Evolutionary conservation across 495 filamentous ascomycete species (phyloP).

Genomic region (Pyronema domesticum): DNA sequence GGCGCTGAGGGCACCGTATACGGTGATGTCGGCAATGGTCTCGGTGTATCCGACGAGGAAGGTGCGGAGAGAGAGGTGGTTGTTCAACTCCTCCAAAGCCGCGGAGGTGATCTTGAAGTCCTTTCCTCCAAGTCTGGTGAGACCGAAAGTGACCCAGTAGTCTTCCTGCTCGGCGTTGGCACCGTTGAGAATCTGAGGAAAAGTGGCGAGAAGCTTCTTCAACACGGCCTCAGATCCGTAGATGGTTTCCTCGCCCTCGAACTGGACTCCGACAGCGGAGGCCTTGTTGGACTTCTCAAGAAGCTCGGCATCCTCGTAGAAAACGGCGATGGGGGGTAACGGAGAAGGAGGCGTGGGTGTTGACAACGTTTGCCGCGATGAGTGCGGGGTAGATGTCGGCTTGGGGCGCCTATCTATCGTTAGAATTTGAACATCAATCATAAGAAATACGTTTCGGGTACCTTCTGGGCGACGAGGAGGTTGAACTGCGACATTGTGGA

Average conservation of each 20-base stretch:
- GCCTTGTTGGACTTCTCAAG: constrained; percentile 16
- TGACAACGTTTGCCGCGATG: constrained; percentile 23
- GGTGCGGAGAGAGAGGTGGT: constrained; percentile 68
- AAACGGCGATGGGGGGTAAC: constrained; percentile 13
- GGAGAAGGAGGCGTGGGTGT: constrained; percentile 6
- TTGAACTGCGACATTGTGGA: constrained; percentile 11
- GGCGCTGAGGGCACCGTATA: constrained; percentile 71
- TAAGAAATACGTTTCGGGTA: constrained; percentile 17
- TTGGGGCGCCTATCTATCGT: constrained; percentile 13
- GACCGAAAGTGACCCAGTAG: constrained; percentile 20
- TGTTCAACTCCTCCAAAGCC: constrained; percentile 48
- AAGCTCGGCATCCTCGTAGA: constrained; percentile 16
- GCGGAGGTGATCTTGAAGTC: constrained; percentile 27
- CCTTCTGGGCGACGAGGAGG: constrained; percentile 21
- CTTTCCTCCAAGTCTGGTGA: constrained; percentile 27
- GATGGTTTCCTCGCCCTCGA: constrained; percentile 28
- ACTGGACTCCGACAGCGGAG: constrained; percentile 25
- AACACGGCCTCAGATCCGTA: constrained; percentile 25
- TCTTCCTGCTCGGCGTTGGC: constrained; percentile 8
- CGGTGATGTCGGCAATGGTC: constrained; percentile 56
- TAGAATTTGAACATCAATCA: neutral
- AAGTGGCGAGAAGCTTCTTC: constrained; percentile 25
- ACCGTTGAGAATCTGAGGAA: constrained; percentile 18
- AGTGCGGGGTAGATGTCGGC: constrained; percentile 24
- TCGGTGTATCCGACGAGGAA: constrained; percentile 71